Percentiles rank a stretch among this genome's conserved stretches.
phyloP scores from a whole-genome alignment of 768 basidiomycete genomes.

The Lentinula guzmanii region DNA sequence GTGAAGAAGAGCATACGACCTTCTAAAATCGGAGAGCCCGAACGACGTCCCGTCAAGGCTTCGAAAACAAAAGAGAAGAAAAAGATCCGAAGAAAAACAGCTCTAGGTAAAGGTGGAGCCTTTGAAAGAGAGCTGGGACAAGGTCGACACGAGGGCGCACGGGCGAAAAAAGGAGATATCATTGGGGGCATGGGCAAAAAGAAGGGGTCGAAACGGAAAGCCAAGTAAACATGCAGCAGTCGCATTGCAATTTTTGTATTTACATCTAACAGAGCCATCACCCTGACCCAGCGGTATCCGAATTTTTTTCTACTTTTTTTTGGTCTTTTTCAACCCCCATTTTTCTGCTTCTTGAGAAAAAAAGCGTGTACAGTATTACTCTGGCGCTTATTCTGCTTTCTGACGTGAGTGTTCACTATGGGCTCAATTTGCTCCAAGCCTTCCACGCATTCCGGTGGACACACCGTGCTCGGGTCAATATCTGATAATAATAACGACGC shows the following conservation, averaged over 20 bases:
- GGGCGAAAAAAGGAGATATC: conserved; percentile 57
- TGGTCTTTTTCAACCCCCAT: not conserved
- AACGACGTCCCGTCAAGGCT: conserved; percentile 21
- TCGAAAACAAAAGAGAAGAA: conserved; percentile 18
- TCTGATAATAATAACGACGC: conserved; percentile 21
- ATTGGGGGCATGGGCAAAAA: conserved; percentile 50
- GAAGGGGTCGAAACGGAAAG: conserved; percentile 29
- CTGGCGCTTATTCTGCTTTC: not conserved
- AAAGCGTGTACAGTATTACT: not conserved
- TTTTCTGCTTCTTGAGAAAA: not conserved
- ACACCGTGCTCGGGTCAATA: conserved; percentile 39
- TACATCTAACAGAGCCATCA: not conserved
- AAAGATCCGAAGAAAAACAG: conserved; percentile 27
- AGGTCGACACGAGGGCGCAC: conserved; percentile 47
- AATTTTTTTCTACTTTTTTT: not conserved
- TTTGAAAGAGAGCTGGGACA: conserved; percentile 61
- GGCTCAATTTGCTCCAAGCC: conserved; percentile 56
- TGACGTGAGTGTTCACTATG: conserved; percentile 24
- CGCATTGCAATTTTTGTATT: not conserved
- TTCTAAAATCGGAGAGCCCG: conserved; percentile 63
- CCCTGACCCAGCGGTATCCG: not conserved
- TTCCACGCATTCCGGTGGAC: conserved; percentile 37
- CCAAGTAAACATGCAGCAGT: conserved; percentile 4
- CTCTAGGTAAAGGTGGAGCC: conserved; percentile 25
- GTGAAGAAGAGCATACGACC: conserved; percentile 79